A percentile compares a stretch with the other conserved stretches of the same genome.
Evolutionary conservation across 805 yeast species (phyloP).

Genomic region (Kodamaea leandrae): DNA sequence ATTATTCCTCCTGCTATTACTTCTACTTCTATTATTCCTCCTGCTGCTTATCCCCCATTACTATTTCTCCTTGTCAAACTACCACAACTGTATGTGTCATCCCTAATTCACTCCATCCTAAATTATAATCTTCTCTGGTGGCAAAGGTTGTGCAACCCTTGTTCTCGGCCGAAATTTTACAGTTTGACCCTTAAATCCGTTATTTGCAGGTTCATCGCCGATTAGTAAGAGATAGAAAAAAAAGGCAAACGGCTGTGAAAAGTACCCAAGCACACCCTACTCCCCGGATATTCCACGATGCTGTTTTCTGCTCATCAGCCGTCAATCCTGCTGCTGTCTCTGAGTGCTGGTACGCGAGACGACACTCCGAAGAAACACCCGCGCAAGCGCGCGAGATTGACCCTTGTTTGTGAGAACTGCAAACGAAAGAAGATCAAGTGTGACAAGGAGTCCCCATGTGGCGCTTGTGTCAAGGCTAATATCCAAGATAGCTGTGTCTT

Average conservation of each 20-base stretch:
- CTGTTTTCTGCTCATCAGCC: too few species aligned
- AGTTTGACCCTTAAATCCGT: background rate
- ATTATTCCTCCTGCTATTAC: too few species aligned
- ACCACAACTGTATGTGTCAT: too few species aligned
- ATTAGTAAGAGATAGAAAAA: too few species aligned
- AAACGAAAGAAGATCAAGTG: constrained; percentile 22
- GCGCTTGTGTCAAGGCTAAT: constrained; percentile 12
- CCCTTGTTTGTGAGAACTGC: constrained; percentile 22
- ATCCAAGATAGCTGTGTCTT: constrained; percentile 9
- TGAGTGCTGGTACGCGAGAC: too few species aligned
- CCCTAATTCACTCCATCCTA: too few species aligned
- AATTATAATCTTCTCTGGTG: too few species aligned
- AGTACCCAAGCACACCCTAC: background rate
- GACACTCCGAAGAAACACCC: constrained; percentile 1
- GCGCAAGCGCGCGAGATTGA: constrained; percentile 12
- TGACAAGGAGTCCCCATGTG: constrained; percentile 23
- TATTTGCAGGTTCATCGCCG: background rate
- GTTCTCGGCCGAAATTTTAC: background rate
- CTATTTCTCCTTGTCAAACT: too few species aligned
- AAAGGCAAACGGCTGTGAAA: background rate
- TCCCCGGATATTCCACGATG: background rate
- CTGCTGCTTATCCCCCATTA: too few species aligned
- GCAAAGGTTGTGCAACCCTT: background rate
- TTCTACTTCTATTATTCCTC: too few species aligned
- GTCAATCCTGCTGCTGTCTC: too few species aligned